phyloP scores from a whole-genome alignment of 1,139 yeast genomes.

The Saccharomyces hybrid region DNA sequence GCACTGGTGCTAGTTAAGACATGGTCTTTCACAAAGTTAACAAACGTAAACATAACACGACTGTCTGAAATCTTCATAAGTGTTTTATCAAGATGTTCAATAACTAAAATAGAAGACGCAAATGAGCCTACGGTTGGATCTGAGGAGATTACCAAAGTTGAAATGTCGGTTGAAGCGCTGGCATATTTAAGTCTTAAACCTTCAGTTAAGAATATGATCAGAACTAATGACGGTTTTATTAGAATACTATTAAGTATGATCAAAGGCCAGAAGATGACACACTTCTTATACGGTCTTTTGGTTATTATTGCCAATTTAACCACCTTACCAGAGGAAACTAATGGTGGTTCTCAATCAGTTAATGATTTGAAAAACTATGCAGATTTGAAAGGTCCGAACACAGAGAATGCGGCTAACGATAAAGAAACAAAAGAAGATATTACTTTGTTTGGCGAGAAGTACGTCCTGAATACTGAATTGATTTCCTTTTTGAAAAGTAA shows the following conservation, averaged over 20 bases:
- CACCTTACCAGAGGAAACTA: conserved; percentile 14
- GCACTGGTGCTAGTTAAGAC: conserved; percentile 28
- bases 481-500: conserved; percentile 17
- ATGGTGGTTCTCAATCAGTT: conserved; percentile 13
- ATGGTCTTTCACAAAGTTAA: conserved; percentile 29
- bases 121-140: neutral
- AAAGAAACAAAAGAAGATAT: conserved; percentile 20
- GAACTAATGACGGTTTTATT: conserved; percentile 18
- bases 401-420: conserved; percentile 9
- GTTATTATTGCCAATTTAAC: conserved; percentile 26
- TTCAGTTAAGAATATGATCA: conserved; percentile 19
- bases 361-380: conserved; percentile 21
- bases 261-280: conserved; percentile 3
- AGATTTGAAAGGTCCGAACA: conserved; percentile 14
- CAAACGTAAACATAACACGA: conserved; percentile 15
- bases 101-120: neutral
- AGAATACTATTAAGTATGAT: conserved; percentile 12
- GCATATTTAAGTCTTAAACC: conserved; percentile 28
- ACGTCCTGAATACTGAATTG: conserved; percentile 19
- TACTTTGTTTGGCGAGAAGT: conserved; percentile 16
- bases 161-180: conserved; percentile 27
- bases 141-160: conserved; percentile 9
- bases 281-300: conserved; percentile 22
- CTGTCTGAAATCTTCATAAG: conserved; percentile 18
- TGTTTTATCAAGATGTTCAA: conserved; percentile 1